Evolutionary conservation across 345 rosid species (phyloP).

Genomic region (Populus davidiana): DNA sequence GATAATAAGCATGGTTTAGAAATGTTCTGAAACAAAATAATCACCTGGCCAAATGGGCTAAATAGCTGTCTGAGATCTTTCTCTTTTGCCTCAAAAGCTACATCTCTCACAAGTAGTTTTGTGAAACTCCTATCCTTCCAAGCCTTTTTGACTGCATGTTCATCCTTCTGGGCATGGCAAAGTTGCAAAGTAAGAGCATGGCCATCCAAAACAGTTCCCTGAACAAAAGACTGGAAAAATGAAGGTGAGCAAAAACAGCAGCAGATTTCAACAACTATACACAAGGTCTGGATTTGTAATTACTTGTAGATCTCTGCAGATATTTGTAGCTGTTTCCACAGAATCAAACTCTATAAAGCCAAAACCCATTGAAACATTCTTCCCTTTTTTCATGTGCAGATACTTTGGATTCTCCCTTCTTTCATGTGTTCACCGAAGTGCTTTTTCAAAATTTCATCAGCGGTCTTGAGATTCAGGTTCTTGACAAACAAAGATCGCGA

Average conservation of each 20-base stretch:
- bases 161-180: slow-evolving; percentile 74
- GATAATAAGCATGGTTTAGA: background rate
- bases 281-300: slow-evolving; percentile 4
- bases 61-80: slow-evolving; percentile 85
- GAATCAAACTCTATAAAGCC: slow-evolving; percentile 92
- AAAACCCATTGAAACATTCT: slow-evolving; percentile 79
- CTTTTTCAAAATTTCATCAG: slow-evolving; percentile 69
- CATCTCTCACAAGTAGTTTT: slow-evolving; percentile 79
- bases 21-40: background rate
- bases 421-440: slow-evolving; percentile 77
- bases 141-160: slow-evolving; percentile 43
- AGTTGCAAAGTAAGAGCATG: slow-evolving; percentile 85
- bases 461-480: slow-evolving; percentile 89
- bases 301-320: slow-evolving; percentile 76
- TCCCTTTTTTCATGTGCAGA: slow-evolving; percentile 79
- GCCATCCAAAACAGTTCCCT: slow-evolving; percentile 90
- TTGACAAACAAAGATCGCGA: slow-evolving; percentile 79
- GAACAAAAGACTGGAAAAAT: slow-evolving; percentile 2
- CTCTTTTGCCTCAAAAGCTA: slow-evolving; percentile 92
- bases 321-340: slow-evolving; percentile 64
- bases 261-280: background rate
- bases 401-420: no score
- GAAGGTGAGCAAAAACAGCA: background rate
- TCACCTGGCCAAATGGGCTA: slow-evolving; percentile 94
- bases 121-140: slow-evolving; percentile 65